Percentiles rank a stretch among this genome's conserved stretches.
phyloP scores from a whole-genome alignment of 2,329 filamentous ascomycete species.

The Colletotrichum melonis region DNA sequence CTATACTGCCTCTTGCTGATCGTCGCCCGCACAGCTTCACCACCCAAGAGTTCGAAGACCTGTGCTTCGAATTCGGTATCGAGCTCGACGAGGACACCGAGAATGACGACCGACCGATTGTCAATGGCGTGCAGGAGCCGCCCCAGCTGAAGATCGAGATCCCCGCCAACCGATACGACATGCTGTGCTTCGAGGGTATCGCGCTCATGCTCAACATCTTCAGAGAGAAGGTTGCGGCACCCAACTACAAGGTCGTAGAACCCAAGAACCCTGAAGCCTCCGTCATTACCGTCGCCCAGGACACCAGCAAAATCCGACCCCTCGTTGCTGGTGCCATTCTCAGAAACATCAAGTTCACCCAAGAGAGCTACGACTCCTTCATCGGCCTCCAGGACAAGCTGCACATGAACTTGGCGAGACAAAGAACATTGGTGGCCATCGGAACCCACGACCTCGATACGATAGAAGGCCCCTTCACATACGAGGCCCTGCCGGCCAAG shows the following conservation, averaged over 20 bases:
- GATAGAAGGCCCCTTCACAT: slow-evolving; percentile 93
- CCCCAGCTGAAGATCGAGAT: slow-evolving; percentile 98
- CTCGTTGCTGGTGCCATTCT: slow-evolving; percentile 91
- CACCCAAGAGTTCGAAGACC: slow-evolving; percentile 93
- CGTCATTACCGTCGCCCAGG: slow-evolving; percentile 82
- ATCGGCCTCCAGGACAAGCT: slow-evolving; percentile 98
- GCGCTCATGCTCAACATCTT: slow-evolving; percentile 97
- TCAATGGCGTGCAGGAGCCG: slow-evolving; percentile 84
- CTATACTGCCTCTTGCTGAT: slow-evolving; percentile 31
- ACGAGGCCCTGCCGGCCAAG: slow-evolving; percentile 91
- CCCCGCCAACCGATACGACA: slow-evolving; percentile 92
- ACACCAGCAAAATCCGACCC: slow-evolving; percentile 82
- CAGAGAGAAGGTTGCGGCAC: slow-evolving; percentile 78
- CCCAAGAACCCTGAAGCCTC: slow-evolving; percentile 80
- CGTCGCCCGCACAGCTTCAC: slow-evolving; percentile 74
- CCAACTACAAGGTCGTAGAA: slow-evolving; percentile 81
- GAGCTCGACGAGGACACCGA: slow-evolving; percentile 97
- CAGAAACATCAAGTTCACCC: slow-evolving; percentile 89
- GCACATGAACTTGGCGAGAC: slow-evolving; percentile 93
- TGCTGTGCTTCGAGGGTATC: slow-evolving; percentile 98
- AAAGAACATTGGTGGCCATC: slow-evolving; percentile 94
- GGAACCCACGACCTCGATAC: slow-evolving; percentile 97
- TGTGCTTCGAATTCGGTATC: slow-evolving; percentile 99
- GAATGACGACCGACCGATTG: slow-evolving; percentile 76
- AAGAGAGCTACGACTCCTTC: slow-evolving; percentile 95